Evolutionary conservation across 2,329 filamentous ascomycete genomes (phyloP), one percentile per base, ranked within the genome.

Genomic region (Aspergillus thermomutatus): DNA sequence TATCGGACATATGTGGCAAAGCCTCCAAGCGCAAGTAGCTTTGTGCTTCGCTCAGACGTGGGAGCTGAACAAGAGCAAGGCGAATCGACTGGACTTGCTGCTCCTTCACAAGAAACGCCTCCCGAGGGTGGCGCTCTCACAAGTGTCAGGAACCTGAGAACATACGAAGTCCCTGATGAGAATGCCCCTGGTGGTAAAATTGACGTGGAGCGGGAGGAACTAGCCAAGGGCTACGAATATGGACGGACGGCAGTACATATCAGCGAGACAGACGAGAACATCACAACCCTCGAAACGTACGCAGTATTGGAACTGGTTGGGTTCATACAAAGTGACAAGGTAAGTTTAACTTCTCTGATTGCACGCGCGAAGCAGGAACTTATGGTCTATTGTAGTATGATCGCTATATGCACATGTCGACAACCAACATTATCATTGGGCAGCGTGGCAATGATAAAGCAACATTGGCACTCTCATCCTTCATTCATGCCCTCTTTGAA

Each of bases 191-290:
- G 90, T 17, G 89, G 90, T 11, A 96, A 93, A 75, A 83, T 82
- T 53, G 91, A 96, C 53, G 87, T 99, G 26, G 85, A 89, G 27
- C 86, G 86, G 56, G 92, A 96, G 14, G 85, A 91, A 17, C 81
- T 99, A 40, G 91, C 91, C n/a, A 96, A 92, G 71, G 94, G 94
- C 0, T 99, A 93, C 68, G 87, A 91, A 68, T 99, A 99, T 70
- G 94, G 94, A 48, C 84, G 92, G 55, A 97, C 93, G 0, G 91
- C 90, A 2, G 93, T 99, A 1, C 87, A 89, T 63, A 96, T 99
- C 64, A 90, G 86, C 62, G 87, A 92, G 64, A 89, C 89, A 0
- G 93, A 99, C 66, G 83, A 88, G 71, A 91, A 92, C 64, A 86
- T 97, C 56, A 96, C 91, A n/a, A 92, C 89, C 62, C 81, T 97